These are phyloP conservation scores for Podosphaera xanthii DNA, from an alignment of 2,329 filamentous ascomycete species.

Conservation along the genomic window DNA sequence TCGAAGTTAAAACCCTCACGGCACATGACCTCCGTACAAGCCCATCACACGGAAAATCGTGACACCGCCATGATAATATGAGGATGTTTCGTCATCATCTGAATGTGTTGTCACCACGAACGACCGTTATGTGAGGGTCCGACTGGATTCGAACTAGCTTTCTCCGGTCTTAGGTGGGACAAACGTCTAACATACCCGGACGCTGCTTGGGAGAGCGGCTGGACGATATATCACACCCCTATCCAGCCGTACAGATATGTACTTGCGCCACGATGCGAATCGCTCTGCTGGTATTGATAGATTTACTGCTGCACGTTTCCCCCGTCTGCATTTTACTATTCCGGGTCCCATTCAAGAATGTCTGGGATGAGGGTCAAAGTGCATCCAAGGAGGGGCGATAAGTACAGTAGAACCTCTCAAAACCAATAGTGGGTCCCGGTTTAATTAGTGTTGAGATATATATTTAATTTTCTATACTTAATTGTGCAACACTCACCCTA, in stretches of 20 bases:
- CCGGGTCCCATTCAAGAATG: background rate
- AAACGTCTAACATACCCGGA: background rate
- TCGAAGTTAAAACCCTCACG: background rate
- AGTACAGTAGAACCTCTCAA: no score
- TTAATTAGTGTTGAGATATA: background rate
- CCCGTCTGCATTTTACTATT: background rate
- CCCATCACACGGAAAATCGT: background rate
- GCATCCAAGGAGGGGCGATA: background rate
- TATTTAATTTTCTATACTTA: no score
- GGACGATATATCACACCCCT: background rate
- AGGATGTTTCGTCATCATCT: background rate
- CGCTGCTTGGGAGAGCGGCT: background rate
- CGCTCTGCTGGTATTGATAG: background rate
- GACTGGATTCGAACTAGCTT: background rate
- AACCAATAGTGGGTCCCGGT: no score
- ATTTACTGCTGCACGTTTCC: background rate
- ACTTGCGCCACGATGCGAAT: background rate
- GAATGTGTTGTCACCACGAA: background rate
- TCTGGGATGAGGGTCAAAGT: background rate
- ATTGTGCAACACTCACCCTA: no score
- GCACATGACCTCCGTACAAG: background rate
- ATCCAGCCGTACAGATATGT: background rate
- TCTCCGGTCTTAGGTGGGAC: background rate
- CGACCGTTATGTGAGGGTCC: background rate
- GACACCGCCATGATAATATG: background rate